Base-by-base conservation (phyloP, 495 filamentous ascomycete genomes). In the Cercophora samala region DNA sequence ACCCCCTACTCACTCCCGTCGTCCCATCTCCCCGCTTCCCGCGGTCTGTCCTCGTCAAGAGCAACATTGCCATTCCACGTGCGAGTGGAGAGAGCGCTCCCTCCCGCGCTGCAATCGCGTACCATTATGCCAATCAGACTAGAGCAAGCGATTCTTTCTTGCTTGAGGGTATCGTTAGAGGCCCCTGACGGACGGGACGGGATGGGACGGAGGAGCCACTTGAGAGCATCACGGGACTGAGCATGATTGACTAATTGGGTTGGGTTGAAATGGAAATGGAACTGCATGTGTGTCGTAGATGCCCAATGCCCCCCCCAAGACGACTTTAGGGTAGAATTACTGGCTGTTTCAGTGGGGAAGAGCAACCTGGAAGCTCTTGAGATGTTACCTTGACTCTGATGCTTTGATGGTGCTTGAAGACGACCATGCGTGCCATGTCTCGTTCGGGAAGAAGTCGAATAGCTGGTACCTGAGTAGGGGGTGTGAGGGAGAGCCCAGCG, bases 231-330 rank as follows among this genome's bases (percentile, higher is more conserved):
- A 46, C 29, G 25, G 21, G 60, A 62, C 25, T 46, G 6, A 46
- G 6, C 37, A 46, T 18, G 37, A 46, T 46, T 46, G 11, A 46
- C 37, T 46, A 46, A 46, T 46, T 37, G 29, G 26, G 60, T 62
- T 62, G 60, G 60, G 60, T 62, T 46, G 26, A 37, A 46, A 62
- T 25, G 60, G 25, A 60, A 29, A 60, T 17, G 53, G 53, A 13
- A 23, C 37, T 9, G 53, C 22, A 60, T 24, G 60, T 37, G 60
- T 42, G 60, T 62, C 58, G 60, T 62, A 25, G 60, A 62, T 62
- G 60, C 60, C 60, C 60, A 62, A 62, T 29, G 22, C 58, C 26
- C 21, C 23, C 17, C 21, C 23, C 17, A 18, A 32, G 37, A 8
- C 37, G 11, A 17, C 15, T 46, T 46, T 46, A 9, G 37, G 3